Conservation (phyloP, 2,329 filamentous ascomycete species). For the Talaromyces rugulosus region DNA sequence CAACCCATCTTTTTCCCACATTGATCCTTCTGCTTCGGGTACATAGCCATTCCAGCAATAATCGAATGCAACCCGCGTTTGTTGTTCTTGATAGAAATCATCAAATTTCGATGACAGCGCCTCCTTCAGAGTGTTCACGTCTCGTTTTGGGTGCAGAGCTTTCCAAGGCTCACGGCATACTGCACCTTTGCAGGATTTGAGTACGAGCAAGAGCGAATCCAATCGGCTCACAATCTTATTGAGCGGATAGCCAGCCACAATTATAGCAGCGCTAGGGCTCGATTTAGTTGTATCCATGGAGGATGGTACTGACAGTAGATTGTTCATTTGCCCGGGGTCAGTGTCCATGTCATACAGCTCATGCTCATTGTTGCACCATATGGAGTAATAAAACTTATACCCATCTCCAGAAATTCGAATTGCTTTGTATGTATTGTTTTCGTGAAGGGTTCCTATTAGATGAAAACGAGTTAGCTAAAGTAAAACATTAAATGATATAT, state of each 20-base stretch:
- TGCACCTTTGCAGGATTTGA: slow-evolving; percentile 22
- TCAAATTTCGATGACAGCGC: slow-evolving; percentile 18
- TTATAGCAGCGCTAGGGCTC: background rate
- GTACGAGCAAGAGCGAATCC: slow-evolving; percentile 22
- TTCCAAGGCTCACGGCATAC: slow-evolving; percentile 22
- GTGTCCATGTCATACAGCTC: slow-evolving; percentile 58
- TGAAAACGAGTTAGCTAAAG: slow-evolving; percentile 16
- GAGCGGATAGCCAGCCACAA: background rate
- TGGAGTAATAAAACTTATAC: slow-evolving; percentile 62
- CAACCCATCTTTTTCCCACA: background rate
- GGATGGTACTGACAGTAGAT: background rate
- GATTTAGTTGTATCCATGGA: background rate
- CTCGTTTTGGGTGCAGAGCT: slow-evolving; percentile 17
- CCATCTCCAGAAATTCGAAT: slow-evolving; percentile 50
- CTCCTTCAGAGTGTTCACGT: slow-evolving; percentile 19
- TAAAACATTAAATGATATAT: background rate
- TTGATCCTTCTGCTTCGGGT: background rate
- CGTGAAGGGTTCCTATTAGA: background rate
- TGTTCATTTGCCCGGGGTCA: background rate
- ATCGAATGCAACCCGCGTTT: background rate
- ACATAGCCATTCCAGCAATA: slow-evolving; percentile 4
- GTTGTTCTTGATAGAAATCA: slow-evolving; percentile 16
- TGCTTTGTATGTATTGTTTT: slow-evolving; percentile 59
- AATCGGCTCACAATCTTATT: slow-evolving; percentile 16
- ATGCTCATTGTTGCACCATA: slow-evolving; percentile 66